These are phyloP conservation scores for Chlamydomonas eustigma DNA, from an alignment of 139 green algal species.

Conservation along the genomic window DNA sequence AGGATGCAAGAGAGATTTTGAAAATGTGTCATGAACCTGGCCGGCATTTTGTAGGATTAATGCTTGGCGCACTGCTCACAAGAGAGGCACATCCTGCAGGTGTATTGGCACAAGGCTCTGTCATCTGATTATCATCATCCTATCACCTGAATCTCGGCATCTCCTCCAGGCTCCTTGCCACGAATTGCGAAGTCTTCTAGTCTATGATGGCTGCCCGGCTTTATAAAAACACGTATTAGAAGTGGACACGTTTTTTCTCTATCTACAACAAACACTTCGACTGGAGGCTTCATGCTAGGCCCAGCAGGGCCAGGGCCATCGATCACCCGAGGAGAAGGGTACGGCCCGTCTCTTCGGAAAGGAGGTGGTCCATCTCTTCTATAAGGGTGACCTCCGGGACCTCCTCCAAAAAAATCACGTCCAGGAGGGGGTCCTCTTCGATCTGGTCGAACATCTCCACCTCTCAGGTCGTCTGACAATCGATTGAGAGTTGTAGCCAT, in stretches of 20 bases:
- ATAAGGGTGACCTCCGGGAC: background rate
- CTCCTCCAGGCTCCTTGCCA: slow-evolving; percentile 10
- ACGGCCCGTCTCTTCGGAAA: background rate
- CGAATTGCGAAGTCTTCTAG: slow-evolving; percentile 58
- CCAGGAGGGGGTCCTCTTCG: background rate
- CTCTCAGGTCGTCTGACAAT: background rate
- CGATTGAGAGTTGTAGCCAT: too few relatives aligned
- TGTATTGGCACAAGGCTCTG: too few relatives aligned
- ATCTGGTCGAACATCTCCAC: background rate
- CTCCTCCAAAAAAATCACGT: background rate
- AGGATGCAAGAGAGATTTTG: too few relatives aligned
- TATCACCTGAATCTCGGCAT: slow-evolving; percentile 6
- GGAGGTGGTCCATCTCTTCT: background rate
- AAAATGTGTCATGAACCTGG: too few relatives aligned
- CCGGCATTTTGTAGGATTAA: too few relatives aligned
- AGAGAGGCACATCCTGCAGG: too few relatives aligned
- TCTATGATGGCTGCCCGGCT: slow-evolving; percentile 66
- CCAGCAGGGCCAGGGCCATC: background rate
- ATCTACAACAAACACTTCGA: slow-evolving; percentile 17
- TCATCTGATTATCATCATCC: too few relatives aligned
- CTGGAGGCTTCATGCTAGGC: background rate
- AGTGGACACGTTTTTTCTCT: slow-evolving; percentile 72
- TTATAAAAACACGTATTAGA: slow-evolving; percentile 79
- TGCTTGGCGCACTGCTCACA: too few relatives aligned
- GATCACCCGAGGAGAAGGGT: background rate